phyloP scores from a whole-genome alignment of 768 basidiomycete species.

The Suillus decipiens region DNA sequence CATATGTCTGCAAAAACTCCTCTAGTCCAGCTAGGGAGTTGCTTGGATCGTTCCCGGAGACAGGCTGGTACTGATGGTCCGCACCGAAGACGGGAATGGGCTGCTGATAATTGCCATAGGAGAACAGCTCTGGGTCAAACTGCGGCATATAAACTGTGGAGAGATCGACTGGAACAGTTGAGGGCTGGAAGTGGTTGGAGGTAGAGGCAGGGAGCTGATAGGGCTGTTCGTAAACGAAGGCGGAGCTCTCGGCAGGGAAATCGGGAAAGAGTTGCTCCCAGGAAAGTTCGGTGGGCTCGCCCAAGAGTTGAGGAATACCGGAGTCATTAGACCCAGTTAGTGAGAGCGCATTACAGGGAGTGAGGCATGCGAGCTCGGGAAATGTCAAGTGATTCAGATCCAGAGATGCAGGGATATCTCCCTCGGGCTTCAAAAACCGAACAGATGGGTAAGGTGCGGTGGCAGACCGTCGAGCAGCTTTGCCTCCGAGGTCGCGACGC shows the following conservation, averaged over 20 bases:
- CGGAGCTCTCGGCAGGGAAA: neutral
- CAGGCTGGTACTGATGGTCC: neutral
- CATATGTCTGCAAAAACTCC: neutral
- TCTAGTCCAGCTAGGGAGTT: neutral
- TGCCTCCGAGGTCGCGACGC: neutral
- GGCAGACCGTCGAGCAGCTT: conserved; percentile 6
- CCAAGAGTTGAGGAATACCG: neutral
- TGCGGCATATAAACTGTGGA: neutral
- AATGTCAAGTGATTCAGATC: neutral
- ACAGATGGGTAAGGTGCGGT: conserved; percentile 11
- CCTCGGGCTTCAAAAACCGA: neutral
- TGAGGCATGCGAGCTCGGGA: neutral
- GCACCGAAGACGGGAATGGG: neutral
- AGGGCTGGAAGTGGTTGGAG: neutral
- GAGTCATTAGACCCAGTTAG: neutral
- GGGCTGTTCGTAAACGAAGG: neutral
- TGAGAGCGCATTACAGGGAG: neutral
- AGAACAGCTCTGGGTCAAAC: neutral
- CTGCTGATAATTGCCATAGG: neutral
- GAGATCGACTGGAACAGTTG: neutral
- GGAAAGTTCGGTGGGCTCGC: neutral
- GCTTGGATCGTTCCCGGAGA: neutral
- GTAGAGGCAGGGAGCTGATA: neutral
- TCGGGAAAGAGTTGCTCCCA: conserved; percentile 9
- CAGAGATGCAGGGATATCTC: neutral